Evolutionary conservation across 1,284 basidiomycete species (phyloP).

Genomic region (Ganoderma meredithae): DNA sequence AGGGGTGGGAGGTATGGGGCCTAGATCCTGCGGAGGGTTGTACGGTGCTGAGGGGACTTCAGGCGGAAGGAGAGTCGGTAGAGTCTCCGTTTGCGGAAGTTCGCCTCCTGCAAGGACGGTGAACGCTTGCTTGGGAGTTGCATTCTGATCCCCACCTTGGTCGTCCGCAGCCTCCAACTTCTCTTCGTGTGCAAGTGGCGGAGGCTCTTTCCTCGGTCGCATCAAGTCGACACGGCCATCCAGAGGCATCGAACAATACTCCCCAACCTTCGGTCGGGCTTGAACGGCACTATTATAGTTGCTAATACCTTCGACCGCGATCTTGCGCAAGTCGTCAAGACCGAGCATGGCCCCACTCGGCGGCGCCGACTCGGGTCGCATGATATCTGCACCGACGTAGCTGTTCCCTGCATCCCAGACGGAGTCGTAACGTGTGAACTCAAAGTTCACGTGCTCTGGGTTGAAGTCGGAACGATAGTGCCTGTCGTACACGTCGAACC

Average conservation of each 20-base stretch:
- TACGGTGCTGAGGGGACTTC: slow-evolving; percentile 55
- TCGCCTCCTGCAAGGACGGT: slow-evolving; percentile 35
- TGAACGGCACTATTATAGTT: slow-evolving; percentile 25
- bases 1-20: slow-evolving; percentile 38
- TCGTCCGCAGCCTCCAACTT: slow-evolving; percentile 15
- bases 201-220: slow-evolving; percentile 58
- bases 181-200: slow-evolving; percentile 12
- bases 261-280: slow-evolving; percentile 57
- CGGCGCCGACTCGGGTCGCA: slow-evolving; percentile 29
- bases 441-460: slow-evolving; percentile 59
- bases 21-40: slow-evolving; percentile 42
- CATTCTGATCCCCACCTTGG: slow-evolving; percentile 23
- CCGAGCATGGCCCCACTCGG: slow-evolving; percentile 51
- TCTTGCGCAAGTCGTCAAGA: slow-evolving; percentile 73
- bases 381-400: slow-evolving; percentile 39
- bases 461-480: slow-evolving; percentile 72
- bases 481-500: slow-evolving; percentile 91
- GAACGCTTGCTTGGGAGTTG: slow-evolving; percentile 36
- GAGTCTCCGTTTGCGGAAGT: slow-evolving; percentile 46
- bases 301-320: slow-evolving; percentile 68
- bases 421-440: slow-evolving; percentile 73
- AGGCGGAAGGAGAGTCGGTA: slow-evolving; percentile 65
- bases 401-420: slow-evolving; percentile 68
- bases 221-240: slow-evolving; percentile 89
- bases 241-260: slow-evolving; percentile 81